Conservation (phyloP, 257 asterid genomes). For the Mitragyna speciosa region DNA sequence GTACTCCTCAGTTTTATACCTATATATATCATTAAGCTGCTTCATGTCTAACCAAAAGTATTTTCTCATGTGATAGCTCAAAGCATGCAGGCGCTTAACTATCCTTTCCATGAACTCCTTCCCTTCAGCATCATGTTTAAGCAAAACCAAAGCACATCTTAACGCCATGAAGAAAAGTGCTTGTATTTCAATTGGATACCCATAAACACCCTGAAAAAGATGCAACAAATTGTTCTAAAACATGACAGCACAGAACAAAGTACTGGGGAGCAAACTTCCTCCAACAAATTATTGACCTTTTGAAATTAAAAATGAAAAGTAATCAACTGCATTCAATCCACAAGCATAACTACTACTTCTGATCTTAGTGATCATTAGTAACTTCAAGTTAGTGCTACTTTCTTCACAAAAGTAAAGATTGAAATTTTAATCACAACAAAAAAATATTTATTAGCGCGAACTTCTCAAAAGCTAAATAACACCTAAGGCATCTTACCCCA, state of each 20-base stretch:
- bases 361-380: background rate
- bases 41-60: slow-evolving; percentile 71
- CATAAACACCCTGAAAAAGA: slow-evolving; percentile 59
- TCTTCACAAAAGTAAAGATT: background rate
- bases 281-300: background rate
- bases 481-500: background rate
- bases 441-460: background rate
- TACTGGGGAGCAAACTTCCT: background rate
- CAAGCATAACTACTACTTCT: background rate
- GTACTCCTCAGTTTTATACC: slow-evolving; percentile 70
- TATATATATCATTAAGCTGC: slow-evolving; percentile 62
- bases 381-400: background rate
- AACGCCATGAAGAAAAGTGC: slow-evolving; percentile 73
- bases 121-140: slow-evolving; percentile 60
- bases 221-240: slow-evolving; percentile 6
- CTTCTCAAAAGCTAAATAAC: background rate
- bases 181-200: slow-evolving; percentile 71
- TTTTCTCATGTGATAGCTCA: slow-evolving; percentile 72
- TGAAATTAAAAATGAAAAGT: too few species aligned
- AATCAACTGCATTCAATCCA: background rate
- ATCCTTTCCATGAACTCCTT: slow-evolving; percentile 59
- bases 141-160: slow-evolving; percentile 59
- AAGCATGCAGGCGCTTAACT: slow-evolving; percentile 59
- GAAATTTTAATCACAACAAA: background rate
- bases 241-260: background rate